A percentile compares a stretch with the other conserved stretches of the same genome.
These are phyloP conservation scores for Wakefieldia striispora DNA, from an alignment of 768 basidiomycete genomes.

Conservation along the genomic window DNA sequence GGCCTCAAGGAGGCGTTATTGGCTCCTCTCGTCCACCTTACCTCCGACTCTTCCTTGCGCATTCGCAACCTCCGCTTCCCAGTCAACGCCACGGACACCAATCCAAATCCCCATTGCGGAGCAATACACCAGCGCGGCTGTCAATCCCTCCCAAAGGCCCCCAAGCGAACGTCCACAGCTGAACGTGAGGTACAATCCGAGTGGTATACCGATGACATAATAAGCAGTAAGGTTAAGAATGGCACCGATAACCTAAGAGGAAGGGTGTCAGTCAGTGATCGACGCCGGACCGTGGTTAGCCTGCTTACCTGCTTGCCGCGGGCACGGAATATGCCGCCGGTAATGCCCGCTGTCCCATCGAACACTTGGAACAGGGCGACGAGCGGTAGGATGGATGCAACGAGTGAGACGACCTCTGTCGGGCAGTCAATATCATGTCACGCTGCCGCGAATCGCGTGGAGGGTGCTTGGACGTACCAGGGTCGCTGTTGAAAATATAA, in stretches of 20 bases:
- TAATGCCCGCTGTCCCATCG: constrained; percentile 69
- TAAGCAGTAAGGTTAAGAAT: constrained; percentile 63
- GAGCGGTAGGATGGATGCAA: constrained; percentile 70
- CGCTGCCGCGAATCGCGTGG: background rate
- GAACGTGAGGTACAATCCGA: constrained; percentile 80
- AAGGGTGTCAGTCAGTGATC: background rate
- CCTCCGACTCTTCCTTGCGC: constrained; percentile 35
- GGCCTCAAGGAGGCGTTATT: background rate
- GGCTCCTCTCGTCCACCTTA: constrained; percentile 26
- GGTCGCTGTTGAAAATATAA: constrained; percentile 70
- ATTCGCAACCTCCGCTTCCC: constrained; percentile 54
- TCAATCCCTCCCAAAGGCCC: constrained; percentile 87
- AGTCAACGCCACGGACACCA: constrained; percentile 55
- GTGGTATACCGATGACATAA: constrained; percentile 80
- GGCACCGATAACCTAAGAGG: constrained; percentile 61
- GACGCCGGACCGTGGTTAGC: background rate
- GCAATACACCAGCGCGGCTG: constrained; percentile 62
- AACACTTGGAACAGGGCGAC: constrained; percentile 84
- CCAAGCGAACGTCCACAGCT: constrained; percentile 50
- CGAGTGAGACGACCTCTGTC: constrained; percentile 42
- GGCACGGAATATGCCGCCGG: constrained; percentile 78
- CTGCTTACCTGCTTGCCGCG: constrained; percentile 65
- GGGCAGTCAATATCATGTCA: background rate
- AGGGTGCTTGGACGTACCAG: constrained; percentile 35
- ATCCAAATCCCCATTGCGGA: constrained; percentile 53